Percentiles rank a stretch among this genome's conserved stretches.
phyloP scores from a whole-genome alignment of 202 grass and related monocot species.

The Brachypodium distachyon region DNA sequence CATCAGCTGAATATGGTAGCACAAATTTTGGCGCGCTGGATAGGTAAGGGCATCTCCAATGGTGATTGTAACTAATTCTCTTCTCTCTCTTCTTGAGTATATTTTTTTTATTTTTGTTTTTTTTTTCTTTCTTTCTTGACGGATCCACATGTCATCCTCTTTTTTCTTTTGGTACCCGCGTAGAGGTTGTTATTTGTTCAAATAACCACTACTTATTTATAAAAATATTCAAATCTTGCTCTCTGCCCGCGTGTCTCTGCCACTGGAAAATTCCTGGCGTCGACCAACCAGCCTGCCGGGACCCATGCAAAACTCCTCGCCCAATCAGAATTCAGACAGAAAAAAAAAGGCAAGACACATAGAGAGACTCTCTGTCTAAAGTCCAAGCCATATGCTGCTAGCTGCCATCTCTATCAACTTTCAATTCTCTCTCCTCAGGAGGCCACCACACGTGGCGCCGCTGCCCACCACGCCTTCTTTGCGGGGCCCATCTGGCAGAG shows the following conservation, averaged over 20 bases:
- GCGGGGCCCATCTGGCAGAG: background rate
- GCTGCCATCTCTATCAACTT: background rate
- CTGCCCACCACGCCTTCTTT: background rate
- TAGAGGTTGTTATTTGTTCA: too few species aligned
- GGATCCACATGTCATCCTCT: too few species aligned
- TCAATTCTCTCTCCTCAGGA: background rate
- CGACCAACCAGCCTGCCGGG: too few species aligned
- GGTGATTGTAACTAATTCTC: too few species aligned
- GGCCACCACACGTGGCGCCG: slow-evolving; percentile 3
- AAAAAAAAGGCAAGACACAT: background rate
- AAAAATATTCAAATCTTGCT: too few species aligned
- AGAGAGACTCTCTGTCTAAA: background rate
- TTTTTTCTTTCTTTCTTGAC: too few species aligned
- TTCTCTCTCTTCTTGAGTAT: too few species aligned
- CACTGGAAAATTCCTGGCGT: background rate
- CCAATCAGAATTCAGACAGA: background rate
- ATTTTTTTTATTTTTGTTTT: too few species aligned
- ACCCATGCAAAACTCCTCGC: background rate
- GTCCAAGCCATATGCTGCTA: background rate
- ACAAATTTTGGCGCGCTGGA: background rate
- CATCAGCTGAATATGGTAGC: too few species aligned
- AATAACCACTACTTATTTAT: too few species aligned
- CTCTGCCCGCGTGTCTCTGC: background rate
- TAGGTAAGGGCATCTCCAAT: too few species aligned
- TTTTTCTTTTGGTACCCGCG: too few species aligned